Percentiles rank a stretch among this genome's conserved stretches.
phyloP scores from a whole-genome alignment of 306 rosid species.

The Rubus parviflorus region DNA sequence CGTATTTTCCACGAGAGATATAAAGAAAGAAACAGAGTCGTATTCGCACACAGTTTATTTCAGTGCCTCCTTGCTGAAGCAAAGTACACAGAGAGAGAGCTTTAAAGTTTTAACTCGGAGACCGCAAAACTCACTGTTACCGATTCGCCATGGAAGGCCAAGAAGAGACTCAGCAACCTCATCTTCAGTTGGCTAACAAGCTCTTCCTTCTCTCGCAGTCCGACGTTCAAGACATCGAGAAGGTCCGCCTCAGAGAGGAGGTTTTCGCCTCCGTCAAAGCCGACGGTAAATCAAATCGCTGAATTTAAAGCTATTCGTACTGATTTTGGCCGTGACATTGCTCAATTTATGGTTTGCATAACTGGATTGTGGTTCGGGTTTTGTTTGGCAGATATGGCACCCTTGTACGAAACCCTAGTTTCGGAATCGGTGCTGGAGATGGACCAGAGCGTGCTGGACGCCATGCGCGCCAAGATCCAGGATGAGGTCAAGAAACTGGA shows the following conservation, averaged over 20 bases:
- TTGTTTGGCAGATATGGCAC: slow-evolving; percentile 64
- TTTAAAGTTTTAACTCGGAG: slow-evolving; percentile 7
- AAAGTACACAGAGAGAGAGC: slow-evolving; percentile 20
- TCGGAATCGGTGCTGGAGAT: slow-evolving; percentile 60
- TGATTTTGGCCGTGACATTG: not conserved
- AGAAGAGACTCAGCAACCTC: slow-evolving; percentile 82
- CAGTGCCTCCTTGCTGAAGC: slow-evolving; percentile 16
- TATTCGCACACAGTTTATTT: not conserved
- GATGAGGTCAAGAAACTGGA: slow-evolving; percentile 79
- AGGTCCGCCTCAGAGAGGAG: slow-evolving; percentile 77
- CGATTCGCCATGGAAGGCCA: slow-evolving; percentile 65
- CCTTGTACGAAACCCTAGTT: slow-evolving; percentile 77
- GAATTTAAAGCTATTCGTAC: not conserved
- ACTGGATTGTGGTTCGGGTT: not conserved
- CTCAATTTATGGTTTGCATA: not conserved
- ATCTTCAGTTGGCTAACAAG: slow-evolving; percentile 79
- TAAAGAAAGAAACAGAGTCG: not conserved
- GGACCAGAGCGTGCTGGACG: slow-evolving; percentile 68
- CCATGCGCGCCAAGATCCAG: slow-evolving; percentile 73
- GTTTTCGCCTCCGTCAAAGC: slow-evolving; percentile 67
- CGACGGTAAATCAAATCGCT: slow-evolving; percentile 49
- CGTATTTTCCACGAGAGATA: not conserved
- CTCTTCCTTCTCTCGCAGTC: slow-evolving; percentile 75
- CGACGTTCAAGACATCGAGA: slow-evolving; percentile 87
- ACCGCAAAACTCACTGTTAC: slow-evolving; percentile 16